phyloP scores from a whole-genome alignment of 305 asterid species.

The Withania somnifera region DNA sequence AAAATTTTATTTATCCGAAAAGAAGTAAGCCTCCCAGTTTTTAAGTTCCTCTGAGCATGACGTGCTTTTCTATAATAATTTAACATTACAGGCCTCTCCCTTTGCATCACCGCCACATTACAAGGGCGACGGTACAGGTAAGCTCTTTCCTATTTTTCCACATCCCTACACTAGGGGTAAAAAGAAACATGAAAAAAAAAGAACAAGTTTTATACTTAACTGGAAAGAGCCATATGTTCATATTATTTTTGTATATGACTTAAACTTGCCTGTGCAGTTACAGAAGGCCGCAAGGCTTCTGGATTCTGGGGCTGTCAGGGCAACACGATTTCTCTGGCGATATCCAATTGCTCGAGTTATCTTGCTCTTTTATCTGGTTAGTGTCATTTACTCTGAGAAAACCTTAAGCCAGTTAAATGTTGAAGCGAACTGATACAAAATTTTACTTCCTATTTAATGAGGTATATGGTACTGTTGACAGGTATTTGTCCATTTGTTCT shows the following conservation, averaged over 20 bases:
- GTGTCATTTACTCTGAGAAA: conserved; percentile 9
- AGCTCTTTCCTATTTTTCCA: background rate
- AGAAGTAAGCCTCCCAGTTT: background rate
- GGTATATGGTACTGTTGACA: conserved; percentile 23
- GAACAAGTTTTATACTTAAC: background rate
- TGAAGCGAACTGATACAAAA: background rate
- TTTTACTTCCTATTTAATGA: background rate
- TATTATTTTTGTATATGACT: background rate
- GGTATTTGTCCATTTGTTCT: conserved; percentile 98
- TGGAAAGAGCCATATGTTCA: background rate
- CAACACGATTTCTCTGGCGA: conserved; percentile 94
- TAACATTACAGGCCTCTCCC: conserved; percentile 79
- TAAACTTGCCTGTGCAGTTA: conserved; percentile 40
- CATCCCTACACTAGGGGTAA: background rate
- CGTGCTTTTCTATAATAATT: background rate
- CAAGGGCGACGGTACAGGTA: conserved; percentile 85
- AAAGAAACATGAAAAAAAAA: background rate
- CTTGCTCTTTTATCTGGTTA: conserved; percentile 90
- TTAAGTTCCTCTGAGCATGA: background rate
- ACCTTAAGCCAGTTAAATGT: background rate
- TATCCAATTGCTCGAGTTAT: conserved; percentile 89
- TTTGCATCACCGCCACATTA: conserved; percentile 83
- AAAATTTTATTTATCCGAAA: background rate
- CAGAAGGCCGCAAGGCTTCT: conserved; percentile 90
- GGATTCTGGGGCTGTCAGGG: conserved; percentile 96